phyloP scores from a whole-genome alignment of 495 filamentous ascomycete genomes.

The Terfezia boudieri region DNA sequence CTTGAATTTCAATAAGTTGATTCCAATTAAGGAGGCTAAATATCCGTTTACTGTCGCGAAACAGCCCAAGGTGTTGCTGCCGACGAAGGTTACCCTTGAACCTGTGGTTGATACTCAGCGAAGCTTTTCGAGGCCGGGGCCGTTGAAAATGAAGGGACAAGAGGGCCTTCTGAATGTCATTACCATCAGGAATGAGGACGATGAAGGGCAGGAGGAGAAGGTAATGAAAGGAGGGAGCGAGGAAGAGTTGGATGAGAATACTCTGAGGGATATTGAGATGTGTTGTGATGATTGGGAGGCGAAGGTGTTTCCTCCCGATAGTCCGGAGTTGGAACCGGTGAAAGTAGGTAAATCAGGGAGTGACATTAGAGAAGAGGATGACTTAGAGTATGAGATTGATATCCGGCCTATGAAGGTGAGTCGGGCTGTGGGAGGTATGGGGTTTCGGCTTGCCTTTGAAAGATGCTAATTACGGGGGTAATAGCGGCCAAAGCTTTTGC shows the following conservation, averaged over 20 bases:
- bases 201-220: constrained; percentile 28
- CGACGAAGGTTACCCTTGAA: constrained; percentile 71
- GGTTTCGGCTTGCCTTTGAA: no score
- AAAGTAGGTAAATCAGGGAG: constrained; percentile 6
- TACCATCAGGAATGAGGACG: constrained; percentile 23
- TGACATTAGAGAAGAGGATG: constrained; percentile 9
- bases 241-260: constrained; percentile 44
- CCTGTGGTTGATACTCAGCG: constrained; percentile 40
- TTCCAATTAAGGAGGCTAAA: background rate
- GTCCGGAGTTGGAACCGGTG: background rate
- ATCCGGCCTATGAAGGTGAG: constrained; percentile 30
- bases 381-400: constrained; percentile 25
- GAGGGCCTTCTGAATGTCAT: constrained; percentile 34
- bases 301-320: constrained; percentile 22
- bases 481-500: constrained; percentile 3
- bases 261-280: constrained; percentile 50
- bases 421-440: background rate
- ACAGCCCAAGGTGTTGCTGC: constrained; percentile 55
- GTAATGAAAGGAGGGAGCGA: constrained; percentile 38
- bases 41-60: constrained; percentile 42
- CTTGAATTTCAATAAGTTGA: constrained; percentile 30
- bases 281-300: constrained; percentile 68
- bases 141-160: constrained; percentile 6
- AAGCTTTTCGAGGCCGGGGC: constrained; percentile 19
- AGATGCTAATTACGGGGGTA: constrained; percentile 13